These are phyloP conservation scores for Tolypocladium nubicola DNA, from an alignment of 2,329 filamentous ascomycete genomes.

Conservation along the genomic window DNA sequence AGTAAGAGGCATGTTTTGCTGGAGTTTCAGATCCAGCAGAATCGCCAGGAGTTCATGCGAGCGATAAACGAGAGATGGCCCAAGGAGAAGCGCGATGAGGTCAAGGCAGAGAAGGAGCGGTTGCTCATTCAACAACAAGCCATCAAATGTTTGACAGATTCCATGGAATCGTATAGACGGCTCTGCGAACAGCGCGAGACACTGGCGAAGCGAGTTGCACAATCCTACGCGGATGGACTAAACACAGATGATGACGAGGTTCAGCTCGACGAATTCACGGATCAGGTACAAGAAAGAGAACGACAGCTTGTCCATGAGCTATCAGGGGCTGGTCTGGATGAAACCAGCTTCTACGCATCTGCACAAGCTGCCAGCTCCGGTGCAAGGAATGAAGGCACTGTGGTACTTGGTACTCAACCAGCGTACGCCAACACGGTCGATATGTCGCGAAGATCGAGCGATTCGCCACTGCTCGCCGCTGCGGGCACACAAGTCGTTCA, in stretches of 20 bases:
- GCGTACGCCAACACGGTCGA: constrained; percentile 16
- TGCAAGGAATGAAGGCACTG: constrained; percentile 9
- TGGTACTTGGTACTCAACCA: constrained; percentile 36
- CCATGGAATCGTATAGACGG: constrained; percentile 30
- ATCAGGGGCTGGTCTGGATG: constrained; percentile 33
- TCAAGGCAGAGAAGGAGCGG: constrained; percentile 39
- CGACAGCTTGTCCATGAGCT: constrained; percentile 29
- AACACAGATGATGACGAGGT: constrained; percentile 42
- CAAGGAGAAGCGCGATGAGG: constrained; percentile 31
- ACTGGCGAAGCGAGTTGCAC: constrained; percentile 34
- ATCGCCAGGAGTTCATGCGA: constrained; percentile 34
- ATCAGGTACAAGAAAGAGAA: constrained; percentile 33
- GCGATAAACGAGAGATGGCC: constrained; percentile 36
- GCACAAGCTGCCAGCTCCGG: not conserved
- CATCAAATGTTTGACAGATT: constrained; percentile 27
- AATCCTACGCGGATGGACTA: constrained; percentile 38
- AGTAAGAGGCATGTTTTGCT: constrained; percentile 25
- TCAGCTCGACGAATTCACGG: constrained; percentile 36
- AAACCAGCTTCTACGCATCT: constrained; percentile 9
- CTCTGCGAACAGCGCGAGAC: constrained; percentile 33
- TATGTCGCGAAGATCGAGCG: constrained; percentile 21
- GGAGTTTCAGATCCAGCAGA: constrained; percentile 32
- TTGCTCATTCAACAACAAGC: constrained; percentile 34
- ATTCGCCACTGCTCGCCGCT: constrained; percentile 18
- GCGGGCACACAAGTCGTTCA: constrained; percentile 36